Percentiles rank a stretch among this genome's conserved stretches.
These are phyloP conservation scores for Neospermospora avenae DNA, from an alignment of 2,329 filamentous ascomycete genomes.

Conservation along the genomic window DNA sequence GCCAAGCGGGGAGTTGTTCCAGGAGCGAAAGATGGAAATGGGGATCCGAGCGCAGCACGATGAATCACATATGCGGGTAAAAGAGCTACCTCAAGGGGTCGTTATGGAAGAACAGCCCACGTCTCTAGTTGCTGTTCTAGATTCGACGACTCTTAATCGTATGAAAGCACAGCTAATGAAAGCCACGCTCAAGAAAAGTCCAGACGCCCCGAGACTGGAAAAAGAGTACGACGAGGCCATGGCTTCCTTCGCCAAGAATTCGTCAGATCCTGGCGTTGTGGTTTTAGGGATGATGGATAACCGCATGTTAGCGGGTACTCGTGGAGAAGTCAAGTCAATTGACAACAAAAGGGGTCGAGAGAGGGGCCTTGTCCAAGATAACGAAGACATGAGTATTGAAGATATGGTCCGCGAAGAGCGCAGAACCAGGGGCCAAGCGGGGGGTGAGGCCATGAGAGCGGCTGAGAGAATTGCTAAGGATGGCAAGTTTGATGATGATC, in stretches of 20 bases:
- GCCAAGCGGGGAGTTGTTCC: conserved; percentile 81
- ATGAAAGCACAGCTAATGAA: conserved; percentile 95
- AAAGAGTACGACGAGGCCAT: conserved; percentile 77
- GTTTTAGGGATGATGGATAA: conserved; percentile 87
- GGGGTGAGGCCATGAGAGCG: conserved; percentile 76
- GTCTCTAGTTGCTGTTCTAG: conserved; percentile 52
- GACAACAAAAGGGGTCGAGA: conserved; percentile 80
- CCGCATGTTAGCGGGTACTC: conserved; percentile 74
- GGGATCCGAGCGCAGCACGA: conserved; percentile 43
- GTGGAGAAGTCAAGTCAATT: conserved; percentile 72
- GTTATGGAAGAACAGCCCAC: conserved; percentile 53
- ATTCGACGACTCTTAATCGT: conserved; percentile 80
- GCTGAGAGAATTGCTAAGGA: conserved; percentile 95
- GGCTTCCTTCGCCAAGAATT: conserved; percentile 55
- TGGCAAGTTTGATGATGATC: conserved; percentile 81
- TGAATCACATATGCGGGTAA: conserved; percentile 36
- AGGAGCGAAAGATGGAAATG: conserved; percentile 66
- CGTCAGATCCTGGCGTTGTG: conserved; percentile 60
- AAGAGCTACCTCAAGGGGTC: conserved; percentile 49
- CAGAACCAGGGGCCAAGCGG: conserved; percentile 71
- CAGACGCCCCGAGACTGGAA: conserved; percentile 52
- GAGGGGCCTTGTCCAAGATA: conserved; percentile 80
- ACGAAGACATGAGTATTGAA: conserved; percentile 92
- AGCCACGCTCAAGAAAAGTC: conserved; percentile 66
- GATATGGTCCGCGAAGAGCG: conserved; percentile 97